A percentile compares a stretch with the other conserved stretches of the same genome.
These are phyloP conservation scores for Colletotrichum liaoningense DNA, from an alignment of 2,329 filamentous ascomycete genomes.

Conservation along the genomic window DNA sequence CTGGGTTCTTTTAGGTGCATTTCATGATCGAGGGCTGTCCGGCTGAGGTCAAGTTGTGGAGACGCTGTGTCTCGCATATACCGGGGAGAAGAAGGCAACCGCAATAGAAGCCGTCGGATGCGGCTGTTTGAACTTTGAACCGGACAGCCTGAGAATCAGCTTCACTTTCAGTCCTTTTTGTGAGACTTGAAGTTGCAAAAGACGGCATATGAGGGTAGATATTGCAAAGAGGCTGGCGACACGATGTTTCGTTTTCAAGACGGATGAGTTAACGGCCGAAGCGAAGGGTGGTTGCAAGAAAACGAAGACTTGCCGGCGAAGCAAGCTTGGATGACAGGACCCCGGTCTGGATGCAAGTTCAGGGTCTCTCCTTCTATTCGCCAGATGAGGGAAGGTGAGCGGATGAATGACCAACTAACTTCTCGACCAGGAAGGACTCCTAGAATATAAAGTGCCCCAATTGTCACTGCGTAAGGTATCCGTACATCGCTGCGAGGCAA, in stretches of 20 bases:
- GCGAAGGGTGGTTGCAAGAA: not conserved
- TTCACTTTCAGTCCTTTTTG: not conserved
- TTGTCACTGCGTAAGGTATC: not conserved
- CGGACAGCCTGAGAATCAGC: not conserved
- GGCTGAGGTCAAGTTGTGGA: constrained; percentile 9
- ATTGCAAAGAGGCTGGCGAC: not conserved
- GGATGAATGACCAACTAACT: not conserved
- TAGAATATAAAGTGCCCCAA: not conserved
- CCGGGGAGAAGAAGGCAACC: not conserved
- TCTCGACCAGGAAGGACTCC: not conserved
- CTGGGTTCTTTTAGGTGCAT: constrained; percentile 1
- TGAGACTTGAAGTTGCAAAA: constrained; percentile 12
- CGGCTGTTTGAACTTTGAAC: not conserved
- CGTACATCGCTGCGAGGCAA: not conserved
- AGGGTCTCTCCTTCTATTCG: constrained; percentile 8
- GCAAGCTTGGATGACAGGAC: not conserved
- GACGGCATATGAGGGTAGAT: not conserved
- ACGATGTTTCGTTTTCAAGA: constrained; percentile 6
- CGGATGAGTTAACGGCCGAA: not conserved
- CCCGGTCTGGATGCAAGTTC: not conserved
- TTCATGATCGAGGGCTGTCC: not conserved
- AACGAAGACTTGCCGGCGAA: not conserved
- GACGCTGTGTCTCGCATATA: not conserved
- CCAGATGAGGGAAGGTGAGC: not conserved
- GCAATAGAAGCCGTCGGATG: not conserved